phyloP scores from a whole-genome alignment of 805 yeast genomes.

The Alloascoidea africana region DNA sequence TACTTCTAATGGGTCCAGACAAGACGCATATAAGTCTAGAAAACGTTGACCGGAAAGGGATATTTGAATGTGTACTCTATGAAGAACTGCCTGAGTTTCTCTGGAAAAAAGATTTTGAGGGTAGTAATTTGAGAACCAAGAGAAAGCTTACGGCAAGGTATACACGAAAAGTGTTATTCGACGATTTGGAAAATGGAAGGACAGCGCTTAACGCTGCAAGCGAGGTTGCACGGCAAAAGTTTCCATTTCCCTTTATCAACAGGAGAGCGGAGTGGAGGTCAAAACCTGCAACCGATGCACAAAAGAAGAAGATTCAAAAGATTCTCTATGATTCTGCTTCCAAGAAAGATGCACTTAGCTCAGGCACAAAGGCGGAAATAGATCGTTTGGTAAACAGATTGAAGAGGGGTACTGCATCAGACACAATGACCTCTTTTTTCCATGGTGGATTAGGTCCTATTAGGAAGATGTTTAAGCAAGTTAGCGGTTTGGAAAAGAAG shows the following conservation, averaged over 20 bases:
- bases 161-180: slow-evolving; percentile 3
- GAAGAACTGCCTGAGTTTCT: too few species aligned
- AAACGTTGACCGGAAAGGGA: neutral
- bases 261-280: slow-evolving; percentile 7
- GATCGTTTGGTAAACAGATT: neutral
- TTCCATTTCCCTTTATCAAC: slow-evolving; percentile 1
- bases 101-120: too few species aligned
- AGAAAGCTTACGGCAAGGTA: neutral
- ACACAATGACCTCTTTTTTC: neutral
- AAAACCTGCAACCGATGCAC: slow-evolving; percentile 2
- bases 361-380: neutral
- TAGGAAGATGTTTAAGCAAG: slow-evolving; percentile 1
- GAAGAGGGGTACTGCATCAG: neutral
- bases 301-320: neutral
- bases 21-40: slow-evolving; percentile 6
- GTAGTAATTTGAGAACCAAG: too few species aligned
- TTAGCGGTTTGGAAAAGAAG: neutral
- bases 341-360: neutral
- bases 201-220: slow-evolving; percentile 8
- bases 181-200: slow-evolving; percentile 3
- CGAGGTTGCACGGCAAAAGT: slow-evolving; percentile 3
- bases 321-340: neutral
- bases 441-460: neutral
- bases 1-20: slow-evolving; percentile 4
- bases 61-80: slow-evolving; percentile 1